Conservation (phyloP, 2,329 filamentous ascomycete genomes). For the Apiospora malaysiana region DNA sequence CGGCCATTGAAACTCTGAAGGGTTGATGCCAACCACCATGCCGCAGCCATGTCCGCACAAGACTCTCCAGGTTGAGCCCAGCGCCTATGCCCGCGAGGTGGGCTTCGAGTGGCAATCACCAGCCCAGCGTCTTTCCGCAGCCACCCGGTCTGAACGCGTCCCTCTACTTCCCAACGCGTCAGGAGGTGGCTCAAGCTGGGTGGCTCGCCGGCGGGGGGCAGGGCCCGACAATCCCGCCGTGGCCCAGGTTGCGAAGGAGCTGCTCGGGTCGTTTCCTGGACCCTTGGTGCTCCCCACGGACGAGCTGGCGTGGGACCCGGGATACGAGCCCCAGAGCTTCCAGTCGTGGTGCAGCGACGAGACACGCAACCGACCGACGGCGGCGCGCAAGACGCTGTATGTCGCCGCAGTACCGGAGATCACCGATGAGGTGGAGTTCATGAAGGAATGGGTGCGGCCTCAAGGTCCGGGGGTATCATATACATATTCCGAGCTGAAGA, state of each 20-base stretch:
- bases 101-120: slow-evolving; percentile 38
- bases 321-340: slow-evolving; percentile 57
- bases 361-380: slow-evolving; percentile 55
- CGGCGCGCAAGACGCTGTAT: slow-evolving; percentile 56
- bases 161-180: slow-evolving; percentile 16
- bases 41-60: slow-evolving; percentile 27
- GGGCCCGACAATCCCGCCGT: slow-evolving; percentile 27
- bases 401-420: slow-evolving; percentile 54
- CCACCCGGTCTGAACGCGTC: slow-evolving; percentile 36
- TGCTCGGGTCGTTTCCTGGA: slow-evolving; percentile 55
- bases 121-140: slow-evolving; percentile 39
- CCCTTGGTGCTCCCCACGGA: slow-evolving; percentile 66
- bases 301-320: slow-evolving; percentile 60
- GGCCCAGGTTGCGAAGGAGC: slow-evolving; percentile 26
- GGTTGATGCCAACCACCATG: too few species aligned
- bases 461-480: background rate
- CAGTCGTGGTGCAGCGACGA: slow-evolving; percentile 54
- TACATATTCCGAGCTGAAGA: background rate
- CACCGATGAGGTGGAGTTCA: slow-evolving; percentile 40
- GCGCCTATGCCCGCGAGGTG: slow-evolving; percentile 36
- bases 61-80: slow-evolving; percentile 37
- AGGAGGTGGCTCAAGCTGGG: slow-evolving; percentile 18
- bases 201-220: slow-evolving; percentile 20
- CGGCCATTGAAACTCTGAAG: too few species aligned
- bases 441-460: slow-evolving; percentile 49